Conservation (phyloP, 352 stramenopile genomes). For the Phytophthora rubi region DNA sequence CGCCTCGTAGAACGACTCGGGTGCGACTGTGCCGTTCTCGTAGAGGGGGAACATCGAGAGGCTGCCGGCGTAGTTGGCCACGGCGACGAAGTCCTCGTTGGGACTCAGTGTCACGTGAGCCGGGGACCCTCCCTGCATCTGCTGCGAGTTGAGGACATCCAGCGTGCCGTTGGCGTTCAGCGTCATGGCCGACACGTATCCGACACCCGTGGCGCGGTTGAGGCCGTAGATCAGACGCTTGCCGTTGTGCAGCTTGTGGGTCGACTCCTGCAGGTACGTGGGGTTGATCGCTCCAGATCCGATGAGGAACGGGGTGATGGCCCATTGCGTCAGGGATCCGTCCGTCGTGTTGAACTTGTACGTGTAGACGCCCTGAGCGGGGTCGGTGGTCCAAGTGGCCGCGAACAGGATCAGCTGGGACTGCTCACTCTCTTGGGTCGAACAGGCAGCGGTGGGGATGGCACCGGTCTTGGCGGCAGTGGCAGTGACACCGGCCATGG, state of each 20-base stretch:
- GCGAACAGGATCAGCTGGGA: conserved; percentile 40
- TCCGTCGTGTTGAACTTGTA: conserved; percentile 47
- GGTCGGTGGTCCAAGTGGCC: conserved; percentile 56
- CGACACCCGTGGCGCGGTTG: conserved; percentile 40
- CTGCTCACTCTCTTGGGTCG: not conserved
- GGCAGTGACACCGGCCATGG: not conserved
- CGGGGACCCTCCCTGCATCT: conserved; percentile 44
- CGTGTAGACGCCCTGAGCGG: conserved; percentile 50
- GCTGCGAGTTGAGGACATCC: conserved; percentile 46
- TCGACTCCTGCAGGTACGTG: conserved; percentile 49
- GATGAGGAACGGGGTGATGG: conserved; percentile 37
- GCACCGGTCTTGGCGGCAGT: not conserved
- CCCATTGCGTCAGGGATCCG: conserved; percentile 38
- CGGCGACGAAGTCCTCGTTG: conserved; percentile 51
- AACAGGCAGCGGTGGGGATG: not conserved
- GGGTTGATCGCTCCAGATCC: conserved; percentile 48
- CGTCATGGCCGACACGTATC: conserved; percentile 48
- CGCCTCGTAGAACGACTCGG: conserved; percentile 36
- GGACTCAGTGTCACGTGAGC: conserved; percentile 52
- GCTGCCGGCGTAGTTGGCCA: conserved; percentile 63
- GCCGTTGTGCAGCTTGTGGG: conserved; percentile 14
- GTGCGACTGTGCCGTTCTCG: conserved; percentile 41
- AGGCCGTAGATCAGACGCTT: conserved; percentile 49
- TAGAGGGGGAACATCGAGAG: conserved; percentile 55
- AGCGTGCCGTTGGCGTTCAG: conserved; percentile 35